Evolutionary conservation across 75 land plant genomes (phyloP), one percentile per base, ranked within the genome.

Genomic region (Chamaecyparis obtusa): DNA sequence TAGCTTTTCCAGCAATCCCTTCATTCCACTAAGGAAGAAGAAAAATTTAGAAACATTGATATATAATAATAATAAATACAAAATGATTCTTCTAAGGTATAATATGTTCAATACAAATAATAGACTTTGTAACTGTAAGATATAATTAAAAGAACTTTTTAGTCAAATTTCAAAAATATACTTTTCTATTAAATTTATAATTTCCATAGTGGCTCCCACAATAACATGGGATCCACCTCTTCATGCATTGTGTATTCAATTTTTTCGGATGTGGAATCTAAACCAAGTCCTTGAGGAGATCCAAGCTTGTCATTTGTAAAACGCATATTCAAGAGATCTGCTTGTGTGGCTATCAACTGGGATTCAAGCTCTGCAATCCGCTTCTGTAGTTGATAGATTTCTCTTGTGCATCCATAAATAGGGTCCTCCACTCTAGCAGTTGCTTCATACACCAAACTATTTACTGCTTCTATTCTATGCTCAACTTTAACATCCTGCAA

Each of bases 401-500:
- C 89, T 27, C 89, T 89, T 67, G 91, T 93, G 88, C 91, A 93
- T 72, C 94, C 94, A 75, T 90, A 87, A 48, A 91, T 90, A 80
- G 94, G 94, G 46, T 93, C 94, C 21, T 87, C 81, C 21, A 90
- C 88, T 49, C 94, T 88, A 27, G 93, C 91, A 15, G 55, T 51
- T 51, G 55, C 16, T 14, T 51, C 55, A 51, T 51, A 51, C 2
- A 51, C 55, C 55, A 51, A 85, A 9, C 93, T 89, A 83, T 90
- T 93, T 13, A 91, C 94, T 35, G 92, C 93, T 44, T 90, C 94
- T 55, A 84, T 90, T 39, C 94, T 75, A 76, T 90, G 89, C 83
- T 90, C 86, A n/a, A 86, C 84, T 15, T 84, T 89, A 27, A 93
- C 87, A 79, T 91, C 92, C 80, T 77, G 16, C 7, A 37, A 17